These are phyloP conservation scores for Hippophae gyantsensis DNA, from an alignment of 306 rosid species.

Conservation along the genomic window DNA sequence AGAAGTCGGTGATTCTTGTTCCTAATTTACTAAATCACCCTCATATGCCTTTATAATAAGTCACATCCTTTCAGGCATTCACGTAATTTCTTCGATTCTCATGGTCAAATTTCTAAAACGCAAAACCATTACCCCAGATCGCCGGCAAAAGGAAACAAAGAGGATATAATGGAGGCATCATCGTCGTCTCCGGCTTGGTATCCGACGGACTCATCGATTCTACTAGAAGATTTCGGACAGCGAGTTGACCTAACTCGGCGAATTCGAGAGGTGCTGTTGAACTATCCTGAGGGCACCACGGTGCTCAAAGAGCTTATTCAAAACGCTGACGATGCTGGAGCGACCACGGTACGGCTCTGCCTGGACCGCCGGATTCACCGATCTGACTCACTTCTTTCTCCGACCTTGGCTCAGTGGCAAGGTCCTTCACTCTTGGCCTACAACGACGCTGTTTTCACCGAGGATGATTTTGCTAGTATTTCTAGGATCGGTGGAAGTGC, in stretches of 20 bases:
- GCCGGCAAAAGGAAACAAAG: no score
- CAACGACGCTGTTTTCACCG: conserved; percentile 77
- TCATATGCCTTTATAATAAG: no score
- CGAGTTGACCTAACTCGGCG: conserved; percentile 95
- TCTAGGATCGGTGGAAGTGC: conserved; percentile 91
- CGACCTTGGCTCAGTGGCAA: conserved; percentile 71
- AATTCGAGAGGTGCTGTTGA: conserved; percentile 81
- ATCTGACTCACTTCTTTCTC: conserved; percentile 44
- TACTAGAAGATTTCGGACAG: conserved; percentile 91
- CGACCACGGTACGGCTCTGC: conserved; percentile 71
- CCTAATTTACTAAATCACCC: no score
- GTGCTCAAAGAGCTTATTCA: conserved; percentile 89
- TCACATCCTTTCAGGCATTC: not conserved
- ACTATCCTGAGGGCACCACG: conserved; percentile 96
- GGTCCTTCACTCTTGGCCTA: conserved; percentile 82
- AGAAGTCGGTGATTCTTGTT: no score
- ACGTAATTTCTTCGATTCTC: no score
- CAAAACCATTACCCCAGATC: no score
- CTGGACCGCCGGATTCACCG: conserved; percentile 69
- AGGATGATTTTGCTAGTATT: conserved; percentile 83
- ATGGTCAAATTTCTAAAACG: no score
- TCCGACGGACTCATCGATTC: conserved; percentile 43
- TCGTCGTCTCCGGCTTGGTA: conserved; percentile 28
- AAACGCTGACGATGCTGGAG: conserved; percentile 99
- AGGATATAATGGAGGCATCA: conserved; percentile 29